Evolutionary conservation across 2,329 filamentous ascomycete genomes (phyloP).

Genomic region (Annulohypoxylon truncatum): DNA sequence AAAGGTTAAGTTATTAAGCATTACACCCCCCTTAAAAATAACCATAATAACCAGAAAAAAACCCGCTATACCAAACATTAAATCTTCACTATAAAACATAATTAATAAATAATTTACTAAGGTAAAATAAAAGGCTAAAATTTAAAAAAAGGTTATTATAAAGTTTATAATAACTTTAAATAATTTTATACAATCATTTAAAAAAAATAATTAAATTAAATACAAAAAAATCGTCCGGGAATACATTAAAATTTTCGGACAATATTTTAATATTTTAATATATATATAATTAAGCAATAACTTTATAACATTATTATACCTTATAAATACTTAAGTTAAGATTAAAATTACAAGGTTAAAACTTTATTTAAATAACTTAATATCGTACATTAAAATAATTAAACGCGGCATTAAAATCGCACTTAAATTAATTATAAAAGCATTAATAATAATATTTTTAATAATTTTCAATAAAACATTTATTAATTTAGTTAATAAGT

Average conservation of each 20-base stretch:
- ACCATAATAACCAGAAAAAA: too few relatives aligned
- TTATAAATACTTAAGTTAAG: conserved; percentile 4
- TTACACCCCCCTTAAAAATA: too few relatives aligned
- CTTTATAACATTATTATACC: not conserved
- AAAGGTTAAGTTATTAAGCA: too few relatives aligned
- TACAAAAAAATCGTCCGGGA: not conserved
- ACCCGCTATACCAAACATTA: too few relatives aligned
- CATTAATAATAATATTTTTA: not conserved
- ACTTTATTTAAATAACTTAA: not conserved
- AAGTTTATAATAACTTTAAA: conserved; percentile 6
- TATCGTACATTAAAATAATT: not conserved
- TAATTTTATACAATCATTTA: conserved; percentile 7
- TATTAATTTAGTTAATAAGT: not conserved
- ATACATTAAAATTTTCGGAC: conserved; percentile 5
- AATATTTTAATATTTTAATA: conserved; percentile 11
- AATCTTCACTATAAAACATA: conserved; percentile 1
- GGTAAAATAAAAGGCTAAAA: conserved; percentile 7
- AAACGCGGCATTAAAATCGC: not conserved
- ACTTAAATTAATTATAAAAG: conserved; percentile 4
- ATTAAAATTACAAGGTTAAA: not conserved
- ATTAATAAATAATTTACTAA: conserved; percentile 13
- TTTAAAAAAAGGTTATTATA: conserved; percentile 6
- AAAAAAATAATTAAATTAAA: not conserved
- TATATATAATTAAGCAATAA: not conserved
- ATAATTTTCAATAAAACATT: conserved; percentile 5